Evolutionary conservation across 163 green algal species (phyloP).

Genomic region (Chlamydomonas reinhardtii): DNA sequence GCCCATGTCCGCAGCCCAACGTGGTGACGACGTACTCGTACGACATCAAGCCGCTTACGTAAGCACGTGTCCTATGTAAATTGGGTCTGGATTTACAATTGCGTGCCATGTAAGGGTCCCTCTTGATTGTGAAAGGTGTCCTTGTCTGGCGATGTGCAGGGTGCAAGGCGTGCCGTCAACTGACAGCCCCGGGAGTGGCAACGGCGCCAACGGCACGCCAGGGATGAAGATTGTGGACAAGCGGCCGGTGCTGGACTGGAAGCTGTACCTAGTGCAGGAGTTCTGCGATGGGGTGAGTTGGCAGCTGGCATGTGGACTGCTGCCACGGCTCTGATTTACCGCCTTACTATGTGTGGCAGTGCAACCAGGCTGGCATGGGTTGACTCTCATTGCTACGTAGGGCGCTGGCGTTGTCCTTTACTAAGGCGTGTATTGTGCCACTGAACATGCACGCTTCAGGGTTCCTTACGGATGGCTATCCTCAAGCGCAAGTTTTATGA

Average conservation of each 20-base stretch:
- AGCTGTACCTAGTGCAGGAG: constrained; percentile 60
- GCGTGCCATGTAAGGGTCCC: neutral
- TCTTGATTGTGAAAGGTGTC: neutral
- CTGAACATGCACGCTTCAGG: neutral
- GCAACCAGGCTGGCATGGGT: too few species aligned
- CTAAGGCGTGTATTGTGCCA: too few species aligned
- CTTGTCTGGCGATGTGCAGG: neutral
- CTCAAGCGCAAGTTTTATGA: constrained; percentile 51
- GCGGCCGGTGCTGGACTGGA: constrained; percentile 53
- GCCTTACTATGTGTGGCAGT: too few species aligned
- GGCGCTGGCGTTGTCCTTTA: too few species aligned
- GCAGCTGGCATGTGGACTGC: neutral
- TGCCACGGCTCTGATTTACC: too few species aligned
- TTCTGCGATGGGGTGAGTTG: constrained; percentile 55
- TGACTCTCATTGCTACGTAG: too few species aligned
- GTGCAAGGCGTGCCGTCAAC: neutral
- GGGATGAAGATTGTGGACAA: constrained; percentile 35
- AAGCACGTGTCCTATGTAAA: neutral
- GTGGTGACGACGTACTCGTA: constrained; percentile 60
- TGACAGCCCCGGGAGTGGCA: constrained; percentile 19
- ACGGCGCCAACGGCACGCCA: neutral
- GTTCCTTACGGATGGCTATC: constrained; percentile 48
- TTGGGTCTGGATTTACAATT: too few species aligned
- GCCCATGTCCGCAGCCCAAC: constrained; percentile 52
- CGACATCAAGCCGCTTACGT: constrained; percentile 55